Evolutionary conservation across 2,329 filamentous ascomycete species (phyloP).

Genomic region (Apiospora phragmitis): DNA sequence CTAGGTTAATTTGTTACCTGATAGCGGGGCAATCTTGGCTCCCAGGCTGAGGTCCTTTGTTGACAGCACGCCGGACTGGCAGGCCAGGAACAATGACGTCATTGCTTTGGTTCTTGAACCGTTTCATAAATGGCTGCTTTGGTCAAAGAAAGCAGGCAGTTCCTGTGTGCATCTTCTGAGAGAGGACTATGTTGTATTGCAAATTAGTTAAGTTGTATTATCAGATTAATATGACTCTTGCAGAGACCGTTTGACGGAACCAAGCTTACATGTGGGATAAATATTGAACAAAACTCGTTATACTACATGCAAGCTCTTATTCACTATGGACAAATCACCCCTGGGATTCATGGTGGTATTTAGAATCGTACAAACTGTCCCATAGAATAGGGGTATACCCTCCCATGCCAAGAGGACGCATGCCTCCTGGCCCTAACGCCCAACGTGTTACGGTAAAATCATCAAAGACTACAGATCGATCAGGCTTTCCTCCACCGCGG

Average conservation of each 20-base stretch:
- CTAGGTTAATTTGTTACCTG: neutral
- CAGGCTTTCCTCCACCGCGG: constrained; percentile 71
- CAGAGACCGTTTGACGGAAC: no score
- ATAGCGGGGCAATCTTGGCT: neutral
- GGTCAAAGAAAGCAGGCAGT: no score
- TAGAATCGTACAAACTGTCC: neutral
- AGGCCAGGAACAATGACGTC: neutral
- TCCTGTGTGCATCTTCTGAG: neutral
- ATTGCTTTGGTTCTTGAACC: neutral
- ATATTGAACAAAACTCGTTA: no score
- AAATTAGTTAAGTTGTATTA: neutral
- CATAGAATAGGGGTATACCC: neutral
- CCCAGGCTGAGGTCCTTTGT: no score
- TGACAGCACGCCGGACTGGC: neutral
- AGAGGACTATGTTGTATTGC: neutral
- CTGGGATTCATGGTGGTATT: neutral
- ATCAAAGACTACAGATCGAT: constrained; percentile 66
- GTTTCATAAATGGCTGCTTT: no score
- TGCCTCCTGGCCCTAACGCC: neutral
- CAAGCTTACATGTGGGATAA: no score
- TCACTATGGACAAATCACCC: neutral
- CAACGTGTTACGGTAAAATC: neutral
- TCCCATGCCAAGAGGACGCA: neutral
- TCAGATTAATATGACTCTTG: neutral
- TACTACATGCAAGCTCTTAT: neutral